These are phyloP conservation scores for Hibiscus mutabilis DNA, from an alignment of 345 rosid species.

Conservation along the genomic window DNA sequence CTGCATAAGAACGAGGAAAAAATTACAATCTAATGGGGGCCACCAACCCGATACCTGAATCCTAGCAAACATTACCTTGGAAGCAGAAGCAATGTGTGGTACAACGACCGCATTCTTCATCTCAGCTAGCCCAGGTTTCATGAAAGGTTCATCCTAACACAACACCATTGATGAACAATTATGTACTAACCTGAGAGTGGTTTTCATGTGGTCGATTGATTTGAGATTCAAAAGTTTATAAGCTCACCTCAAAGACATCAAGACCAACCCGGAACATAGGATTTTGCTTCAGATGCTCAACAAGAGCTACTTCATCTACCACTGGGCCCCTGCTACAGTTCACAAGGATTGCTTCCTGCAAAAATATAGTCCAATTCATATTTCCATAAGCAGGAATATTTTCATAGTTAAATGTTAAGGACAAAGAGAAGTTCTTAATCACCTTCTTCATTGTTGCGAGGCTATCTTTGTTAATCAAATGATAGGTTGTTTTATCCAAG, in stretches of 20 bases:
- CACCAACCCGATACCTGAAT: neutral
- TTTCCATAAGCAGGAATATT: neutral
- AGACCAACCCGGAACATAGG: slow-evolving; percentile 98
- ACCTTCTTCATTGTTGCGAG: slow-evolving; percentile 96
- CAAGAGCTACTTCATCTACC: slow-evolving; percentile 86
- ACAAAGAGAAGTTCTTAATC: neutral
- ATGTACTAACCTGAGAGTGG: neutral
- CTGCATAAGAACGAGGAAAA: slow-evolving; percentile 26
- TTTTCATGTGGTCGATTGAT: neutral
- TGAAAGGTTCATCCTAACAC: slow-evolving; percentile 82
- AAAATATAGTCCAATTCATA: neutral
- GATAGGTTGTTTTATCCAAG: slow-evolving; percentile 91
- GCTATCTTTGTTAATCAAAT: slow-evolving; percentile 86
- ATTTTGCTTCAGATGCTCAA: slow-evolving; percentile 74
- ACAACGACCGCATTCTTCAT: slow-evolving; percentile 86
- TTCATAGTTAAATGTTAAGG: neutral
- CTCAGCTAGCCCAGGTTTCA: slow-evolving; percentile 96
- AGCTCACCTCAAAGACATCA: slow-evolving; percentile 85
- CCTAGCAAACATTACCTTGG: slow-evolving; percentile 53
- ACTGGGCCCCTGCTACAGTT: slow-evolving; percentile 97
- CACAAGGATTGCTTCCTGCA: slow-evolving; percentile 87
- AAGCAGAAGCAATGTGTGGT: slow-evolving; percentile 97
- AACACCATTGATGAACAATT: slow-evolving; percentile 2
- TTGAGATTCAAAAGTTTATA: neutral
- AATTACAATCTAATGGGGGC: neutral